These are phyloP conservation scores for Globisporangium sylvaticum DNA, from an alignment of 352 stramenopile species.

Conservation along the genomic window DNA sequence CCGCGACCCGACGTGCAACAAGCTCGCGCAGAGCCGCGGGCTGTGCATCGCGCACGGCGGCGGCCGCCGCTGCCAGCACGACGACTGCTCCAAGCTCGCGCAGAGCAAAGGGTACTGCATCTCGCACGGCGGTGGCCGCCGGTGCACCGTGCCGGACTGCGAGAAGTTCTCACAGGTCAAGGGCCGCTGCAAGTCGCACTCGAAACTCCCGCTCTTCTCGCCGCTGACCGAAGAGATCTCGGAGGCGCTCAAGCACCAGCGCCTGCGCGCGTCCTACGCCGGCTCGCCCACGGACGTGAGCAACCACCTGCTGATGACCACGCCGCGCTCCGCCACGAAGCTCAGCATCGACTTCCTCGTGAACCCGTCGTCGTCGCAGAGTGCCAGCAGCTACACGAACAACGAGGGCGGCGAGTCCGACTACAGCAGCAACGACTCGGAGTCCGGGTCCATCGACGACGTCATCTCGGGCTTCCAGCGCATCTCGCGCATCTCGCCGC, in stretches of 20 bases:
- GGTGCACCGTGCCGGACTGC: conserved; percentile 68
- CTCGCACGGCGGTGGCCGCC: conserved; percentile 70
- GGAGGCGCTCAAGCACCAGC: conserved; percentile 19
- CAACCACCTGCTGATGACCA: conserved; percentile 10
- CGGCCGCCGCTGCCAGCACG: conserved; percentile 66
- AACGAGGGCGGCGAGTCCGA: conserved; percentile 4
- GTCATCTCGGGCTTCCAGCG: conserved; percentile 16
- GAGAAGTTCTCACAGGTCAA: conserved; percentile 89
- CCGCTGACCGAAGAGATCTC: conserved; percentile 18
- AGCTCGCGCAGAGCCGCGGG: conserved; percentile 72
- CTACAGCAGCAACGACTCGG: conserved; percentile 13
- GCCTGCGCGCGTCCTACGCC: conserved; percentile 8
- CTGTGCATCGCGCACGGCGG: conserved; percentile 80
- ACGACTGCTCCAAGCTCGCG: conserved; percentile 67
- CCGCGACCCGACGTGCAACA: conserved; percentile 71
- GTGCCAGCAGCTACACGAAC: not conserved
- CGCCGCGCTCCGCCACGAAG: conserved; percentile 32
- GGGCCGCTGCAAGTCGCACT: conserved; percentile 83
- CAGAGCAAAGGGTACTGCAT: conserved; percentile 84
- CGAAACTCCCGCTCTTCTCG: conserved; percentile 43
- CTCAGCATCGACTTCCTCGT: conserved; percentile 62
- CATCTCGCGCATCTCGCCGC: conserved; percentile 16
- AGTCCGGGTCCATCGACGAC: conserved; percentile 13
- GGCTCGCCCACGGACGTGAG: conserved; percentile 27
- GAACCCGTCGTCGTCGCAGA: conserved; percentile 23